Base-by-base conservation (phyloP, 768 basidiomycete species). In the Rhodocollybia butyracea region DNA sequence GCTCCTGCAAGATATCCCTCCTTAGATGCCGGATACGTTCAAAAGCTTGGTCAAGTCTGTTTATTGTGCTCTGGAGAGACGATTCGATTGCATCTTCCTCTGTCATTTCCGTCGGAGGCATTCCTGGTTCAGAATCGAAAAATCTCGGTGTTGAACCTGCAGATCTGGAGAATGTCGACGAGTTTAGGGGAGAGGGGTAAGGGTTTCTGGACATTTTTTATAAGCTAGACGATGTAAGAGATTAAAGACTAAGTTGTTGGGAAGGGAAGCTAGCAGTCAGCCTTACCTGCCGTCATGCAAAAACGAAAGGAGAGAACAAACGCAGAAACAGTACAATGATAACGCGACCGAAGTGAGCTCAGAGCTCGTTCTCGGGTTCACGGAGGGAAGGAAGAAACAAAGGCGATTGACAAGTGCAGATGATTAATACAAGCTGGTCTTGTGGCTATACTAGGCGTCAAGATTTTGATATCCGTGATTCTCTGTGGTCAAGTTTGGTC, bases 1-100 rank as follows among this genome's bases (percentile, higher is more conserved):
- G 73, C 6, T 74, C 66, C 17, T 73, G 72, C 48, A 76, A 67
- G 32, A 85, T 72, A 58, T 73, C 81, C 29, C 74, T 75, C 56
- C 83, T 76, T 47, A 84, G 76, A 65, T 79, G 77, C 46, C 76
- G 75, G 62, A 85, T 79, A 43, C 80, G 76, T 58, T 71, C 74
- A 65, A 80, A 82, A 21, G 81, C 83, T 32, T 76, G 74, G 52
- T 83, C 79, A 36, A 84, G 69, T 76, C 73, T 31, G 77, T 77
- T 29, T 83, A 67, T 62, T 61, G 52, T 75, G 43, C 64, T 64
- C 54, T 73, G 73, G 46, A 72, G 31, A 8, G 48, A 48, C 13
- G 46, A 68, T 32, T 70, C 67, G n/a, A n/a, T n/a, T 39, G 55
- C 54, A 38, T 59, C 69, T 19, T 58, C n/a, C n/a, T n/a, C 60